Conservation (phyloP, 2,329 filamentous ascomycete species). For the Teratosphaeria nubilosa region DNA sequence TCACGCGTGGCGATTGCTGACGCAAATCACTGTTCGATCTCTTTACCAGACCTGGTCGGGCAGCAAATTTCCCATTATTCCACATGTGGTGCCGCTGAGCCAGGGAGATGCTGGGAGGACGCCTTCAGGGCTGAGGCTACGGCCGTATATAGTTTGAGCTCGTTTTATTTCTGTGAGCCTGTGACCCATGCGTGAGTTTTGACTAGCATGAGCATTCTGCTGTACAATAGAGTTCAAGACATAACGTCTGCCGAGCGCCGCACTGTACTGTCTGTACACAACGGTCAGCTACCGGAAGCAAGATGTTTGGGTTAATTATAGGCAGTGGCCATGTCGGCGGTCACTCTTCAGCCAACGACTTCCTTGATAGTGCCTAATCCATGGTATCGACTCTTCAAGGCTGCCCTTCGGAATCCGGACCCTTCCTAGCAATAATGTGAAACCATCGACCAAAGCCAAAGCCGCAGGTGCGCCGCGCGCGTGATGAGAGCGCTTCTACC, state of each 20-base stretch:
- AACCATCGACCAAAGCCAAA: neutral
- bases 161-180: neutral
- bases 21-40: too few species aligned
- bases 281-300: neutral
- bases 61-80: neutral
- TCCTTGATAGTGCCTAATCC: too few species aligned
- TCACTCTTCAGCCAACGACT: too few species aligned
- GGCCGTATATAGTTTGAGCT: neutral
- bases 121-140: neutral
- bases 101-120: neutral
- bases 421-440: neutral
- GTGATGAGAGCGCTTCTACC: neutral
- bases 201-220: neutral
- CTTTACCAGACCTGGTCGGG: neutral
- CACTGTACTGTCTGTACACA: neutral
- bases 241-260: neutral
- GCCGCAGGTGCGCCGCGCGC: neutral
- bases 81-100: neutral
- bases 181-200: neutral
- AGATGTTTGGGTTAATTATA: neutral
- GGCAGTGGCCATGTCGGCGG: neutral
- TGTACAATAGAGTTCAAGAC: neutral
- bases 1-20: neutral
- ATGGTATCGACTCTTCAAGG: too few species aligned
- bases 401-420: too few species aligned